Evolutionary conservation across 2,329 filamentous ascomycete species (phyloP).

Genomic region (Shiraia bambusicola): DNA sequence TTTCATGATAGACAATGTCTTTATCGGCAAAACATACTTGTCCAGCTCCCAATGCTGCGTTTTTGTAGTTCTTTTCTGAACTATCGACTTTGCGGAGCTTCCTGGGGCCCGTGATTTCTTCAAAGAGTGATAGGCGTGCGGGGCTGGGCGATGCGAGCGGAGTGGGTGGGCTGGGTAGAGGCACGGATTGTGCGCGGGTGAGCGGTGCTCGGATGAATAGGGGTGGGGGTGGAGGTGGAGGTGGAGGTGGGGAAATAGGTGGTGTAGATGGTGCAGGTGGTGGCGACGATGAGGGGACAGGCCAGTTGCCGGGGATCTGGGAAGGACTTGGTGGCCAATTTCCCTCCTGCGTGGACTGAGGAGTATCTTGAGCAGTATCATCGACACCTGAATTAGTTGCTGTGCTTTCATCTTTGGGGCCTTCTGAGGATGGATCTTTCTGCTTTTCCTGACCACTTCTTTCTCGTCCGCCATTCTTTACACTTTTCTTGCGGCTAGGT

Average conservation of each 20-base stretch:
- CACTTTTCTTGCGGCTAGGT: not conserved
- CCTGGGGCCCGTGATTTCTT: not conserved
- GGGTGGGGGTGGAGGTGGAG: too few species aligned
- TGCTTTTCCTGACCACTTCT: too few species aligned
- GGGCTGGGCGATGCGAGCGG: not conserved
- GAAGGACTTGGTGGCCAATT: not conserved
- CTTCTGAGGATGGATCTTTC: too few species aligned
- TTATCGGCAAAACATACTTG: not conserved
- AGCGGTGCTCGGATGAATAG: too few species aligned
- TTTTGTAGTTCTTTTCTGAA: not conserved
- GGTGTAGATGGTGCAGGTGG: too few species aligned
- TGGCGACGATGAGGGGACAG: too few species aligned
- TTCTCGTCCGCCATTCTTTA: not conserved
- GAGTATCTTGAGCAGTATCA: too few species aligned
- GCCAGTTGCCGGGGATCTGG: not conserved
- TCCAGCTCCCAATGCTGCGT: not conserved
- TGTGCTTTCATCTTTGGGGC: too few species aligned
- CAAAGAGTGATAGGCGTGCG: not conserved
- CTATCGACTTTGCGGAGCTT: not conserved
- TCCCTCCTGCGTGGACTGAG: not conserved
- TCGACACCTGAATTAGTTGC: too few species aligned
- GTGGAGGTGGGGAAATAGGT: too few species aligned
- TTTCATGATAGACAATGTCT: conserved; percentile 2
- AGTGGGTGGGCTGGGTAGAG: not conserved
- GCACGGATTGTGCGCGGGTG: not conserved